Conservation (phyloP, 2,329 filamentous ascomycete species). For the Pseudopyrenochaeta lycopersici region DNA sequence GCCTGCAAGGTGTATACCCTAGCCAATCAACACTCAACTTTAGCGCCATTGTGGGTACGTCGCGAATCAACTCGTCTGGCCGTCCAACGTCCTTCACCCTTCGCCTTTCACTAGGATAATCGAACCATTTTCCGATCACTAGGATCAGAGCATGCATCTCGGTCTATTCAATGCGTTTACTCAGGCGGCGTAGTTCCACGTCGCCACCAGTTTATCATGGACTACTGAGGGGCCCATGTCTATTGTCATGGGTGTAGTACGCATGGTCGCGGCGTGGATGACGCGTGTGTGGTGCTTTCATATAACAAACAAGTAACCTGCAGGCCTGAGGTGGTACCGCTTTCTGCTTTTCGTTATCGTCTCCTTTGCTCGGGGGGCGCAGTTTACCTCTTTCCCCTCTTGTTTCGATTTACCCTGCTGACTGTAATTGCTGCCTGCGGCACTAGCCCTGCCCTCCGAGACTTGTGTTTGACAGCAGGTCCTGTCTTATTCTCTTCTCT, state of each 20-base stretch:
- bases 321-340: conserved; percentile 42
- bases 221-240: conserved; percentile 7
- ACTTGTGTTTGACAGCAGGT: conserved; percentile 10
- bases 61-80: conserved; percentile 16
- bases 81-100: conserved; percentile 17
- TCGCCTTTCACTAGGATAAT: conserved; percentile 14
- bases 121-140: conserved; percentile 27
- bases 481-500: conserved; percentile 4
- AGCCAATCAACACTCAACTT: conserved; percentile 17
- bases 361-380: conserved; percentile 29
- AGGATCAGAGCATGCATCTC: conserved; percentile 19
- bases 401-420: conserved; percentile 24
- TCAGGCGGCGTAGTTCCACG: conserved; percentile 21
- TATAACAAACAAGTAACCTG: conserved; percentile 43
- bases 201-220: conserved; percentile 23
- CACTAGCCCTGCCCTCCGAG: conserved; percentile 12
- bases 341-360: conserved; percentile 33
- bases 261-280: conserved; percentile 33
- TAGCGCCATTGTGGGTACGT: conserved; percentile 23
- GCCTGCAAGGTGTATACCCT: conserved; percentile 13
- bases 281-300: conserved; percentile 37
- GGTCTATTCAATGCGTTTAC: conserved; percentile 24
- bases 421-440: conserved; percentile 25
- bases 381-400: conserved; percentile 24
- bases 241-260: conserved; percentile 13